Conservation (phyloP, 495 filamentous ascomycete species). For the Amphirosellinia nigrospora region DNA sequence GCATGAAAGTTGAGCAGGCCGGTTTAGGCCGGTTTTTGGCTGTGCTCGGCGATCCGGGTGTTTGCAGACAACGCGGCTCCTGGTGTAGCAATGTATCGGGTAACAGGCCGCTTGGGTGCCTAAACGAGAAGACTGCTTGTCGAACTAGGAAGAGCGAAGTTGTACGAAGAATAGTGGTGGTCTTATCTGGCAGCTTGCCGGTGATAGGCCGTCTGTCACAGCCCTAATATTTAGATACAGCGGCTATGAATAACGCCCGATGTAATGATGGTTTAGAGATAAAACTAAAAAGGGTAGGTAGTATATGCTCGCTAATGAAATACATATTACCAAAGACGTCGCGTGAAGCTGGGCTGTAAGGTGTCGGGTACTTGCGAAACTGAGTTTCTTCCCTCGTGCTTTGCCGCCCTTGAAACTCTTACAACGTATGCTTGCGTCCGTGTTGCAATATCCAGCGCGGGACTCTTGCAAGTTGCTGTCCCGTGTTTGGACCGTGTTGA, state of each 20-base stretch:
- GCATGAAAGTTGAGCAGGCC: conserved; percentile 31
- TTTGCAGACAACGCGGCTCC: conserved; percentile 24
- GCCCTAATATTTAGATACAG: background rate
- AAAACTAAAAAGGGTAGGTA: background rate
- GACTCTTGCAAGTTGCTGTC: conserved; percentile 6
- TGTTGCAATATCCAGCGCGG: background rate
- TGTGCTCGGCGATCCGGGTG: conserved; percentile 13
- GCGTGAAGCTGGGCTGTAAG: background rate
- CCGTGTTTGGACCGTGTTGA: background rate
- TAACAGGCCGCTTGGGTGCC: conserved; percentile 20
- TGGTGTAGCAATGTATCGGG: conserved; percentile 14
- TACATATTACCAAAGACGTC: conserved; percentile 1
- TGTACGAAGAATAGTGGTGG: background rate
- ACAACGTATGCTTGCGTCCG: background rate
- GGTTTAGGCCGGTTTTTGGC: conserved; percentile 24
- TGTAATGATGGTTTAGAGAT: conserved; percentile 15
- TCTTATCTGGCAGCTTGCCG: background rate
- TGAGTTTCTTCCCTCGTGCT: background rate
- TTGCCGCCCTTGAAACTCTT: background rate
- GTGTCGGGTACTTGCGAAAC: background rate
- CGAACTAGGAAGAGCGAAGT: conserved; percentile 1
- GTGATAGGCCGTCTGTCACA: background rate
- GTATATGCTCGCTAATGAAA: background rate
- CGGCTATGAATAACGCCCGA: background rate
- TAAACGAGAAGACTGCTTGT: conserved; percentile 21